Conservation (phyloP, 2,329 filamentous ascomycete species). For the Huntiella moniliformis region DNA sequence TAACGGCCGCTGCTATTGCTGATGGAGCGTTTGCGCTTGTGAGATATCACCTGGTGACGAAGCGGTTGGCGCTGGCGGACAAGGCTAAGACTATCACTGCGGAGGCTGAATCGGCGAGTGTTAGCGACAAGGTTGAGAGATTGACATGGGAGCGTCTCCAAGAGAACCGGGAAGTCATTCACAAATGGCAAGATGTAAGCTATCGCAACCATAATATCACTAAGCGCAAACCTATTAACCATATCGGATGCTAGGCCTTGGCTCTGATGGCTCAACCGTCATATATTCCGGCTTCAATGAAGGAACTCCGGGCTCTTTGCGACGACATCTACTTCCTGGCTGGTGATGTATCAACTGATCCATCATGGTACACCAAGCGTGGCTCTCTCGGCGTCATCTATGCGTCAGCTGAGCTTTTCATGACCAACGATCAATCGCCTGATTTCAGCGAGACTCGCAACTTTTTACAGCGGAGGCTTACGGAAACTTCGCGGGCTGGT, state of each 20-base stretch:
- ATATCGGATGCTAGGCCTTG: slow-evolving; percentile 40
- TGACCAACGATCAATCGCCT: slow-evolving; percentile 68
- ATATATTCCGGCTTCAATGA: slow-evolving; percentile 55
- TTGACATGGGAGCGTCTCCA: slow-evolving; percentile 61
- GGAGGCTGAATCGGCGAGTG: slow-evolving; percentile 20
- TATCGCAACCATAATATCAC: not conserved
- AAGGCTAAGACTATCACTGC: slow-evolving; percentile 23
- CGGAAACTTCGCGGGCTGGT: slow-evolving; percentile 47
- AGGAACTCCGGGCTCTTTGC: slow-evolving; percentile 62
- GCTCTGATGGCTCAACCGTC: slow-evolving; percentile 75
- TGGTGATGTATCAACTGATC: slow-evolving; percentile 64
- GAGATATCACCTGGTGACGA: slow-evolving; percentile 52
- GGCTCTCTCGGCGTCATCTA: slow-evolving; percentile 37
- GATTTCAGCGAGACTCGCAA: slow-evolving; percentile 59
- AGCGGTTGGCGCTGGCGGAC: slow-evolving; percentile 39
- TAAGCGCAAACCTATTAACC: not conserved
- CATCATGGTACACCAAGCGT: slow-evolving; percentile 63
- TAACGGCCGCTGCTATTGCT: slow-evolving; percentile 66
- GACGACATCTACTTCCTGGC: slow-evolving; percentile 86
- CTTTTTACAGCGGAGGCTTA: slow-evolving; percentile 59
- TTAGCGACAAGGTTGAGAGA: slow-evolving; percentile 46
- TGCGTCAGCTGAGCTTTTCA: slow-evolving; percentile 70
- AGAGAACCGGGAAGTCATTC: slow-evolving; percentile 53
- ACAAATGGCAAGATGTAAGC: slow-evolving; percentile 68
- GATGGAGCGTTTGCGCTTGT: slow-evolving; percentile 68